These are phyloP conservation scores for Hypoxylon lienhwacheense DNA, from an alignment of 495 filamentous ascomycete genomes.

Conservation along the genomic window DNA sequence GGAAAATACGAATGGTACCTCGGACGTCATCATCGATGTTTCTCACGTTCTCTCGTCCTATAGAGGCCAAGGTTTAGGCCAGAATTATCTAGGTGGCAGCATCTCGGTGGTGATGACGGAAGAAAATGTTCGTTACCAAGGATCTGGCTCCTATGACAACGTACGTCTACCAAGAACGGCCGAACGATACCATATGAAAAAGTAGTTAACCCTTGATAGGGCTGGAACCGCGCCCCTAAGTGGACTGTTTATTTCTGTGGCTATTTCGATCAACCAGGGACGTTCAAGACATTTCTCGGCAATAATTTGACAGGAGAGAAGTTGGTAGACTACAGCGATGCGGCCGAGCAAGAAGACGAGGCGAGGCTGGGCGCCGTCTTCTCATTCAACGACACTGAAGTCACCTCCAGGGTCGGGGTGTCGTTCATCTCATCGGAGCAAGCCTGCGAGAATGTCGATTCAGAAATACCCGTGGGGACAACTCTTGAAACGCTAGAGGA, in stretches of 20 bases:
- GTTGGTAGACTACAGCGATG: constrained; percentile 35
- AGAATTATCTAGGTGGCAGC: constrained; percentile 67
- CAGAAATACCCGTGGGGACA: constrained; percentile 59
- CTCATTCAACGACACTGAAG: constrained; percentile 41
- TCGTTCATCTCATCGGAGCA: constrained; percentile 68
- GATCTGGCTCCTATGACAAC: constrained; percentile 67
- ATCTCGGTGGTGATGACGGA: constrained; percentile 49
- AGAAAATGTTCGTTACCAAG: constrained; percentile 58
- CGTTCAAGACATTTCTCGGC: constrained; percentile 57
- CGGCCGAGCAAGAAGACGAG: constrained; percentile 26
- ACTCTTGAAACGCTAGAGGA: constrained; percentile 51
- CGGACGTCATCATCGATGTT: constrained; percentile 68
- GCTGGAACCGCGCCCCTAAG: constrained; percentile 53
- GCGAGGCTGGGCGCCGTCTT: constrained; percentile 49
- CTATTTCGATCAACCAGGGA: constrained; percentile 54
- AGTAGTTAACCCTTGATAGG: constrained; percentile 15
- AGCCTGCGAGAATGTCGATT: constrained; percentile 61
- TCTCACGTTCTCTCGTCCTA: constrained; percentile 70
- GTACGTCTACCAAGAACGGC: constrained; percentile 39
- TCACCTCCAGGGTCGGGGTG: constrained; percentile 68
- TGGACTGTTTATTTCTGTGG: constrained; percentile 76
- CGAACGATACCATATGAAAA: background rate
- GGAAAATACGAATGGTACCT: constrained; percentile 36
- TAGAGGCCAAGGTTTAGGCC: constrained; percentile 60
- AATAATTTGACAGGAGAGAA: constrained; percentile 34